Conservation (phyloP, 345 rosid genomes). For the Brassica cretica region DNA sequence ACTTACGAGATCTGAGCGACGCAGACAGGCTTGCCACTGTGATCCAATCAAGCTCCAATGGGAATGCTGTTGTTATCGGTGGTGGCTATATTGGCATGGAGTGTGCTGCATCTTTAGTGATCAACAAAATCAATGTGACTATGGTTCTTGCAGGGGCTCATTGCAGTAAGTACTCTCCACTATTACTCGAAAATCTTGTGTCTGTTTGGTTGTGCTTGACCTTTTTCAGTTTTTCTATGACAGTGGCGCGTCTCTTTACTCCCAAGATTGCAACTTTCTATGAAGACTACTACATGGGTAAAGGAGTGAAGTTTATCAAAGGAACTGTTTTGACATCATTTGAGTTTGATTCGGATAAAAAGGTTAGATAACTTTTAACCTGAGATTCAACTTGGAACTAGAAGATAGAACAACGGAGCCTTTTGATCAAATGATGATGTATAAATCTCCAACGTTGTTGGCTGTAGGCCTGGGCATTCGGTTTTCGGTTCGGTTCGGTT, state of each 20-base stretch:
- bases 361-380: slow-evolving; percentile 44
- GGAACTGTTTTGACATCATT: slow-evolving; percentile 81
- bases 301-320: slow-evolving; percentile 78
- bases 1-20: slow-evolving; percentile 77
- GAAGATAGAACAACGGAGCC: background rate
- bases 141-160: slow-evolving; percentile 98
- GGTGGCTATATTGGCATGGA: slow-evolving; percentile 99
- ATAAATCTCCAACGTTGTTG: too few species aligned
- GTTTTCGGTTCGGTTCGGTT: too few species aligned
- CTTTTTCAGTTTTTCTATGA: slow-evolving; percentile 20
- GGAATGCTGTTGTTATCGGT: slow-evolving; percentile 91
- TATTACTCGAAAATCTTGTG: slow-evolving; percentile 4
- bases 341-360: slow-evolving; percentile 59
- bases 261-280: slow-evolving; percentile 78
- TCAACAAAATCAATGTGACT: slow-evolving; percentile 81
- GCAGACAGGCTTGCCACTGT: slow-evolving; percentile 80
- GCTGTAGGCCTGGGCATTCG: too few species aligned
- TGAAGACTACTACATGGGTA: slow-evolving; percentile 70
- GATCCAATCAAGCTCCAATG: slow-evolving; percentile 61
- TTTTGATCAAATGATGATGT: background rate
- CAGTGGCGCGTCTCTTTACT: slow-evolving; percentile 94
- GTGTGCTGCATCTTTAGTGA: slow-evolving; percentile 93
- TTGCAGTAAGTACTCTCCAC: slow-evolving; percentile 66
- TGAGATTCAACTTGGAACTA: slow-evolving; percentile 10
- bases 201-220: slow-evolving; percentile 17